Conservation (phyloP, 306 rosid genomes). For the Prunus mira region DNA sequence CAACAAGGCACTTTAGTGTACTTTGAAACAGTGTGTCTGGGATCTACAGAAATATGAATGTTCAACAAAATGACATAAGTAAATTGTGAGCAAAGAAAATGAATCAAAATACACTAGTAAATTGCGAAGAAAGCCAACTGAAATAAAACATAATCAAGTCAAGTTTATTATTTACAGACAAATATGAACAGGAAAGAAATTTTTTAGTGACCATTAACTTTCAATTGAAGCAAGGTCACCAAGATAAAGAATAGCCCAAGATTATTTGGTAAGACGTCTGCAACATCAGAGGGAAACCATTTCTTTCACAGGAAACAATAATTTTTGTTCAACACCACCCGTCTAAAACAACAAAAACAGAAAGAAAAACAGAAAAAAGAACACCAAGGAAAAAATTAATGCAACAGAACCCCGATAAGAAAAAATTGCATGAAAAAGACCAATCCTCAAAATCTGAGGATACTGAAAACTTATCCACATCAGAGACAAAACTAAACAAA, state of each 20-base stretch:
- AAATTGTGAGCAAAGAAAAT: not conserved
- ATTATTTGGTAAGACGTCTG: not conserved
- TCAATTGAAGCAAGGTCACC: not conserved
- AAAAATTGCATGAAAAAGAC: not conserved
- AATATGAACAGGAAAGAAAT: not conserved
- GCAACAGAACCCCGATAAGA: not conserved
- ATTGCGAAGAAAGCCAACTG: not conserved
- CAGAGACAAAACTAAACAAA: not conserved
- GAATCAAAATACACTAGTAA: not conserved
- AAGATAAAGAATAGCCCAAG: not conserved
- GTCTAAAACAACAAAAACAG: not conserved
- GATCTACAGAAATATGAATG: conserved; percentile 43
- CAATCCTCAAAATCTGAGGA: not conserved
- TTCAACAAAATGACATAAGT: conserved; percentile 10
- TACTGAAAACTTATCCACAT: not conserved
- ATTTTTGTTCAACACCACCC: not conserved
- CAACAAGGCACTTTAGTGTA: conserved; percentile 70
- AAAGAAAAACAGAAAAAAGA: not conserved
- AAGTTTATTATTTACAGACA: not conserved
- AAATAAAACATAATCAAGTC: not conserved
- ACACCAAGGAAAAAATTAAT: no score
- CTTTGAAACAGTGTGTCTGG: conserved; percentile 53
- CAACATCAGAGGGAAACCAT: not conserved
- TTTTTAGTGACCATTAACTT: not conserved
- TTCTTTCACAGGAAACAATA: not conserved